A percentile compares a stretch with the other conserved stretches of the same genome.
Evolutionary conservation across 129 eudicot species (phyloP).

Genomic region (Calendula officinalis): DNA sequence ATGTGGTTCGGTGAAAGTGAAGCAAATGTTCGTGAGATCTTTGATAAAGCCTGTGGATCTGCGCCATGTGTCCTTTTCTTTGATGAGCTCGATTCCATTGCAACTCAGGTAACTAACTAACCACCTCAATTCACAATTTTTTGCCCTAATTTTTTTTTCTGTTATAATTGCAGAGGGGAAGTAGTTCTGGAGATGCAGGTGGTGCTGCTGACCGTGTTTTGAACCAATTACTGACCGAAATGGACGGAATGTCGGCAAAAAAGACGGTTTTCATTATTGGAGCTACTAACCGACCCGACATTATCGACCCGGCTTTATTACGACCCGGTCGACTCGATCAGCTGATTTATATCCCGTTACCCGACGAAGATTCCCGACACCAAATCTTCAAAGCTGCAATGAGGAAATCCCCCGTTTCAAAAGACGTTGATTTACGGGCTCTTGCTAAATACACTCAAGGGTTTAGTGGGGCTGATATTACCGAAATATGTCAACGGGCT

Average conservation of each 20-base stretch:
- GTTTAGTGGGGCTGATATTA: conserved; percentile 30
- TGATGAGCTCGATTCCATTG: conserved; percentile 40
- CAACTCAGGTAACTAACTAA: conserved; percentile 19
- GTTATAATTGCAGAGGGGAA: conserved; percentile 22
- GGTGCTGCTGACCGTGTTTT: conserved; percentile 34
- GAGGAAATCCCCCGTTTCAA: conserved; percentile 32
- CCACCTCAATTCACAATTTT: not conserved
- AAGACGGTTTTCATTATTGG: too few species aligned
- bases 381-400: conserved; percentile 30
- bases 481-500: conserved; percentile 29
- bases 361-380: conserved; percentile 26
- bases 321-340: conserved; percentile 17
- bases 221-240: conserved; percentile 16
- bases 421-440: conserved; percentile 32
- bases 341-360: conserved; percentile 31
- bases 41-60: too few species aligned
- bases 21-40: too few species aligned
- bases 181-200: not conserved
- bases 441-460: conserved; percentile 37
- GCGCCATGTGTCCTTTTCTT: conserved; percentile 42
- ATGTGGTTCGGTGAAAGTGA: too few species aligned
- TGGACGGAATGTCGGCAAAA: too few species aligned
- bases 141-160: not conserved
- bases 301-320: not conserved
- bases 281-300: not conserved